These are phyloP conservation scores for Liquidambar formosana DNA, from an alignment of 164 flowering plant species.

Conservation along the genomic window DNA sequence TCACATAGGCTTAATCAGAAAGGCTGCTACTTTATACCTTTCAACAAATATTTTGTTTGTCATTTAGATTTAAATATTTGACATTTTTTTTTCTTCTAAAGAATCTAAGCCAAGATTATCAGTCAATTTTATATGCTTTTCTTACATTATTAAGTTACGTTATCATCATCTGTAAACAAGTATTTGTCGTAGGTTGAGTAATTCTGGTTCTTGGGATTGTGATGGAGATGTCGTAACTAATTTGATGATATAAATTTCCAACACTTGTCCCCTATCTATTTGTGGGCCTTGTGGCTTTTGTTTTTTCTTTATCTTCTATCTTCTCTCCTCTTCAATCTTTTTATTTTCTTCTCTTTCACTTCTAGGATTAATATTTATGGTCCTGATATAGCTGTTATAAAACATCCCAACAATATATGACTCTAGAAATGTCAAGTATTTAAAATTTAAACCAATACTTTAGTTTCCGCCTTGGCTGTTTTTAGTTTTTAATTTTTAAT, in stretches of 20 bases:
- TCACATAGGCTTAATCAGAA: too few species aligned
- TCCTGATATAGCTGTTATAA: background rate
- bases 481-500: too few species aligned
- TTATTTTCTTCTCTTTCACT: background rate
- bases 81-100: too few species aligned
- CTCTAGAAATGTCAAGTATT: too few species aligned
- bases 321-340: background rate
- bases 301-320: too few species aligned
- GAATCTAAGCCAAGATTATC: background rate
- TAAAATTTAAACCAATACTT: too few species aligned
- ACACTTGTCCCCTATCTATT: background rate
- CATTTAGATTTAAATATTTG: too few species aligned
- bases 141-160: background rate
- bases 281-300: background rate
- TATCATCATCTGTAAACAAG: background rate
- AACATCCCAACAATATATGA: too few species aligned
- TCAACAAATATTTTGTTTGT: too few species aligned
- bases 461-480: too few species aligned
- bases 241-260: background rate
- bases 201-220: constrained; percentile 1
- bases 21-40: too few species aligned
- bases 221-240: background rate
- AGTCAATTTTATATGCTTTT: background rate
- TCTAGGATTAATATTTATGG: background rate
- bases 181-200: background rate